Conservation (phyloP, 495 filamentous ascomycete genomes). For the Chaetomidium leptoderma region DNA sequence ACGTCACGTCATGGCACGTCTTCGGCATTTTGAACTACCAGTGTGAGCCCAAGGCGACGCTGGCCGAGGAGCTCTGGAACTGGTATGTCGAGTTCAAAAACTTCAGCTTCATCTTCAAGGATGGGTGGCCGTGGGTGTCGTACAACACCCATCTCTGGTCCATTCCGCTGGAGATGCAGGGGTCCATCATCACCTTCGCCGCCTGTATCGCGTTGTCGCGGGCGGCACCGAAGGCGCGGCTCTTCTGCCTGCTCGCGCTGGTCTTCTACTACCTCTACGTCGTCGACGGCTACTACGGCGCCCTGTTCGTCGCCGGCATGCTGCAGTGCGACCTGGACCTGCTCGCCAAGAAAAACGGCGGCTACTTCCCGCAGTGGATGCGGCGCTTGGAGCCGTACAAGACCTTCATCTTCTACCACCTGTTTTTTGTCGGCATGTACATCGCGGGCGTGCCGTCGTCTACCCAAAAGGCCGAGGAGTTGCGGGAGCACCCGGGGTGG, state of each 20-base stretch:
- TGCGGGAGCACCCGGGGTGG: constrained; percentile 43
- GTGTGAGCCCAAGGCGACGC: constrained; percentile 35
- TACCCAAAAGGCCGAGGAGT: constrained; percentile 32
- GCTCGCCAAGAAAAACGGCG: constrained; percentile 33
- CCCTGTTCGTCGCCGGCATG: constrained; percentile 49
- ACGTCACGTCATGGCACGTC: constrained; percentile 47
- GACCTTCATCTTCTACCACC: constrained; percentile 42
- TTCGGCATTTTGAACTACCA: constrained; percentile 42
- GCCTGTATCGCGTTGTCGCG: constrained; percentile 42
- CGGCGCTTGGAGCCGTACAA: constrained; percentile 41
- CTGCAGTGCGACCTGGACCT: constrained; percentile 49
- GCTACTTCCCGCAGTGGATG: constrained; percentile 39
- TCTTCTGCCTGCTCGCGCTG: constrained; percentile 32
- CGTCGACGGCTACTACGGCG: constrained; percentile 44
- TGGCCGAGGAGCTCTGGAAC: constrained; percentile 45
- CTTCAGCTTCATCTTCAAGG: constrained; percentile 53
- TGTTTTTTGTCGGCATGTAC: constrained; percentile 43
- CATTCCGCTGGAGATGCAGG: constrained; percentile 41
- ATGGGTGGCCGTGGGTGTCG: constrained; percentile 30
- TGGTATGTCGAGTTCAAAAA: constrained; percentile 57
- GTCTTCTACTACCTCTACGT: constrained; percentile 44
- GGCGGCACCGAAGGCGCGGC: constrained; percentile 33
- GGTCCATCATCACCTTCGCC: constrained; percentile 45
- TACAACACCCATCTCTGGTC: constrained; percentile 44
- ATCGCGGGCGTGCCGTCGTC: constrained; percentile 48